Percentiles rank a stretch among this genome's conserved stretches.
phyloP scores from a whole-genome alignment of 345 rosid genomes.

The Microcos paniculata region DNA sequence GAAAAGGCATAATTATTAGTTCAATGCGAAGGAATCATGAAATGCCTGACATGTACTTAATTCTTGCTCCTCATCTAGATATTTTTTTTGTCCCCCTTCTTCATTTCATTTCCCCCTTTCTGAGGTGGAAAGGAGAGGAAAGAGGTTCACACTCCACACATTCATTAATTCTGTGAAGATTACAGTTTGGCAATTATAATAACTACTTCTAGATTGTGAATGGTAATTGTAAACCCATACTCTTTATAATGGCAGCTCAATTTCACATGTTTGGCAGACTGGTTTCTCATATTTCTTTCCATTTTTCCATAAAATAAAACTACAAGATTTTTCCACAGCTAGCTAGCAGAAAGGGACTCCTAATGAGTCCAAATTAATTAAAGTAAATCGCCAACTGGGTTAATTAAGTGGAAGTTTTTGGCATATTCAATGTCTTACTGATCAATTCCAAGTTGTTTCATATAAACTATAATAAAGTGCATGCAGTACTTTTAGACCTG shows the following conservation, averaged over 20 bases:
- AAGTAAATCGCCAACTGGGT: neutral
- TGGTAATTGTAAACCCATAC: neutral
- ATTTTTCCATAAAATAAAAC: neutral
- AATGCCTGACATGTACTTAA: neutral
- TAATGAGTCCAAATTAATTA: neutral
- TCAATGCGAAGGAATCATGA: neutral
- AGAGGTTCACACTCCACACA: neutral
- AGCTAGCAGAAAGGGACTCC: neutral
- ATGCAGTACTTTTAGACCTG: too few relatives aligned
- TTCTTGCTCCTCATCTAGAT: too few relatives aligned
- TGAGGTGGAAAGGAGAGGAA: neutral
- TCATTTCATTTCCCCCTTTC: neutral
- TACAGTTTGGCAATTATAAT: too few relatives aligned
- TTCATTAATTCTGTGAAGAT: neutral
- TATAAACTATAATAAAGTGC: neutral
- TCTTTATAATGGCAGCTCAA: neutral
- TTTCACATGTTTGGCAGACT: neutral
- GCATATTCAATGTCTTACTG: neutral
- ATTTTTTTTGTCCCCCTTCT: neutral
- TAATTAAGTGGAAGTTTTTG: neutral
- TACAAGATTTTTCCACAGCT: neutral
- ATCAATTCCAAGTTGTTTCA: neutral
- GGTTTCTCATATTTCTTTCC: neutral
- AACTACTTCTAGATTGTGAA: too few relatives aligned
- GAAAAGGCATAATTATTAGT: neutral